These are phyloP conservation scores for Penicillium sp. DNA, from an alignment of 2,329 filamentous ascomycete genomes.

Conservation along the genomic window DNA sequence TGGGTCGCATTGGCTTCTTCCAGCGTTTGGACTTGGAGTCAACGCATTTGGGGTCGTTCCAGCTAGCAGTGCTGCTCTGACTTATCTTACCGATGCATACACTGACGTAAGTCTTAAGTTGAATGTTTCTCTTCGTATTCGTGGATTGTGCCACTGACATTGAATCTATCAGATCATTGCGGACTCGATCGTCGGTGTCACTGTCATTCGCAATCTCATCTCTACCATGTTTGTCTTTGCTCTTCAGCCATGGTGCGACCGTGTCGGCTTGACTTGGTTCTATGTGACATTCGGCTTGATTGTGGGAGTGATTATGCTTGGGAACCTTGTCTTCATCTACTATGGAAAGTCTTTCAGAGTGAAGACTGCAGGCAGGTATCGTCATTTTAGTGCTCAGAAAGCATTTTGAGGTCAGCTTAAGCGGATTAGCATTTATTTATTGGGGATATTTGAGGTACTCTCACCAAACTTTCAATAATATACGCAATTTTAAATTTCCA, in stretches of 20 bases:
- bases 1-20: constrained; percentile 19
- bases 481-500: neutral
- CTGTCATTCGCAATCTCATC: constrained; percentile 47
- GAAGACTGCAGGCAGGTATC: constrained; percentile 33
- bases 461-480: no score
- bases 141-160: neutral
- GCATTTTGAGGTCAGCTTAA: neutral
- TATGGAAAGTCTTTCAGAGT: constrained; percentile 36
- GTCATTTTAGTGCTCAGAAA: constrained; percentile 29
- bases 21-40: constrained; percentile 16
- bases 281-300: constrained; percentile 43
- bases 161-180: constrained; percentile 42
- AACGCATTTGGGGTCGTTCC: constrained; percentile 24
- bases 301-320: constrained; percentile 21
- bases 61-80: constrained; percentile 25
- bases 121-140: neutral
- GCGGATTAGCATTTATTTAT: neutral
- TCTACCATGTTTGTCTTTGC: constrained; percentile 49
- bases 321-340: constrained; percentile 18
- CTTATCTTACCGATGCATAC: constrained; percentile 32
- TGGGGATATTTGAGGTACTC: neutral
- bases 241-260: constrained; percentile 40
- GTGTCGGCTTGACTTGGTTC: constrained; percentile 41
- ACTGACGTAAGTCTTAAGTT: constrained; percentile 22
- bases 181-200: constrained; percentile 47